Percentiles rank a stretch among this genome's conserved stretches.
phyloP scores from a whole-genome alignment of 2,329 filamentous ascomycete species.

The Penicillium aurantiogriseum region DNA sequence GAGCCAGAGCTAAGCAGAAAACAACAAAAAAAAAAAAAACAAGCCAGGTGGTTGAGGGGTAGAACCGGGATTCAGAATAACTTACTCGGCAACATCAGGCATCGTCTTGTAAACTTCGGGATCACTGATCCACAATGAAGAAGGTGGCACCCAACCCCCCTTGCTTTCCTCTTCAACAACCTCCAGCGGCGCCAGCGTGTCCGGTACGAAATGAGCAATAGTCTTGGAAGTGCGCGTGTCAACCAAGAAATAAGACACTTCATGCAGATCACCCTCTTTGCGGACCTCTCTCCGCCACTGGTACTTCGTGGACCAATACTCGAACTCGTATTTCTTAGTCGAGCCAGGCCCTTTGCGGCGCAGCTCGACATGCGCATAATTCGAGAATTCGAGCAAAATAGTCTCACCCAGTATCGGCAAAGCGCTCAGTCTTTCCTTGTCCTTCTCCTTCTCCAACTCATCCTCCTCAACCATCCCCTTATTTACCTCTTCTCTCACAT shows the following conservation, averaged over 20 bases:
- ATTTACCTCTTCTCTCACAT: background rate
- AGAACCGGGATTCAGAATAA: slow-evolving; percentile 21
- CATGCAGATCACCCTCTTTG: slow-evolving; percentile 61
- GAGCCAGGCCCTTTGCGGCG: slow-evolving; percentile 65
- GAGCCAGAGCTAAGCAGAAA: background rate
- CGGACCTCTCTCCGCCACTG: slow-evolving; percentile 74
- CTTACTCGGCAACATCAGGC: slow-evolving; percentile 86
- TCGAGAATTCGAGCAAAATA: slow-evolving; percentile 91
- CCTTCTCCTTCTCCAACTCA: slow-evolving; percentile 13
- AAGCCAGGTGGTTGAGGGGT: background rate
- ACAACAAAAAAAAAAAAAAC: background rate
- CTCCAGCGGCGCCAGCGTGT: slow-evolving; percentile 70
- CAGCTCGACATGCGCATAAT: slow-evolving; percentile 90
- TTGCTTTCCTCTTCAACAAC: slow-evolving; percentile 68
- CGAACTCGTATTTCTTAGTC: slow-evolving; percentile 80
- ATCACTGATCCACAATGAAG: slow-evolving; percentile 87
- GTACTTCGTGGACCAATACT: slow-evolving; percentile 89
- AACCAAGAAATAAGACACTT: slow-evolving; percentile 76
- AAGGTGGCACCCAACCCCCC: slow-evolving; percentile 87
- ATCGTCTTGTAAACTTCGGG: slow-evolving; percentile 63
- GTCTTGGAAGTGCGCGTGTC: slow-evolving; percentile 63
- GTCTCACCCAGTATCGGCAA: slow-evolving; percentile 63
- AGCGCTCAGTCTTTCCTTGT: slow-evolving; percentile 3
- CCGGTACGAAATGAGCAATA: slow-evolving; percentile 82
- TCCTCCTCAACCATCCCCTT: slow-evolving; percentile 1